Evolutionary conservation across 139 green algal species (phyloP), one percentile per base, ranked within the genome.

Genomic region (Chlamydomonas sphaeroides): DNA sequence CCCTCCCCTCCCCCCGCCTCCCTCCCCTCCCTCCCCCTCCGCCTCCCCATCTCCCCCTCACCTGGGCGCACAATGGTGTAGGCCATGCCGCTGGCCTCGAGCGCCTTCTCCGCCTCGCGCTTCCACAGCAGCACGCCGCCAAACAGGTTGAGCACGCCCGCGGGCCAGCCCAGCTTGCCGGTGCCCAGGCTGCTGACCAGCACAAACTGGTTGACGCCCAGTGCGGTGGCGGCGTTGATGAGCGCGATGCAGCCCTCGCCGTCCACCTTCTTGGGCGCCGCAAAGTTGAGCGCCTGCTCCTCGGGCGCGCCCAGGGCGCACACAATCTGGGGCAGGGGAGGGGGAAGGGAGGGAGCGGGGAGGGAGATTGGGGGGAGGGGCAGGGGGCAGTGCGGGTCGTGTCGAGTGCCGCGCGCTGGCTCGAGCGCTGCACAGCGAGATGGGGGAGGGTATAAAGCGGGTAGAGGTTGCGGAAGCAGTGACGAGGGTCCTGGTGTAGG

Each of bases 21-120:
- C 25, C 25, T 17, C 6, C 1, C 5, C 53, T 23, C 41, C 62
- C 35, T 35, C 6, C 51, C 45, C 30, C 39, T 30, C 1, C 69
- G 6, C 48, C 32, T 17, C 48, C 45, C 48, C 45, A 33, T 5
- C 32, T 4, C 48, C 28, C 30, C 4, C n/a, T 48, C 68, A 88
- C 89, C 89, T 10, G 96, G 96, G 28, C 96, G 89, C 45, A 99
- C 92, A 51, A 99, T 98, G 32, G 92, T 89, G 90, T 96, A 98
- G 1, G 80, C 76, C 86, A 98, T 93, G 82, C 95, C 95, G 78
- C 89, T 96, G 26, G 39, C 53, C 82, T 96, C 88, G 56, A 98
- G 92, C 33, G 91, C 93, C 78, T 95, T 90, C 85, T 98, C 95
- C 5, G 96, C 94, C 79, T 92, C 68, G 32, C 92, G 89, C 94